Evolutionary conservation across 2,329 filamentous ascomycete genomes (phyloP).

Genomic region (Juglanconis sp.): DNA sequence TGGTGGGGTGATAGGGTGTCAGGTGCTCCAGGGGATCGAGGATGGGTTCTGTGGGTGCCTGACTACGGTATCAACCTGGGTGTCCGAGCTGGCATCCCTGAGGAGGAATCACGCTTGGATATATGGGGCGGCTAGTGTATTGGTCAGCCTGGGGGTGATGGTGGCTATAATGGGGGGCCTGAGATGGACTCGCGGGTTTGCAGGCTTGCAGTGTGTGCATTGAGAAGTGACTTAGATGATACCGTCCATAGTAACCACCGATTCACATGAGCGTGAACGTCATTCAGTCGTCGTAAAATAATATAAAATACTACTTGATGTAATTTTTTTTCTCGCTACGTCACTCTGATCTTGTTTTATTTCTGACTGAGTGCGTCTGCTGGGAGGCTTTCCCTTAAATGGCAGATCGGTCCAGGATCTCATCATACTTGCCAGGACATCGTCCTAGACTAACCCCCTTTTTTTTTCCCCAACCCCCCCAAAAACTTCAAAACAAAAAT

Average conservation of each 20-base stretch:
- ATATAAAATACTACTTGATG: too few species aligned
- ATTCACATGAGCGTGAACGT: not conserved
- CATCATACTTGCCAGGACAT: too few species aligned
- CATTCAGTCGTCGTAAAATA: too few species aligned
- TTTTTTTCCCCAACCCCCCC: too few species aligned
- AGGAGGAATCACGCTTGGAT: slow-evolving; percentile 55
- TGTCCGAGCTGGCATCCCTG: slow-evolving; percentile 55
- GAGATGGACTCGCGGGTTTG: slow-evolving; percentile 64
- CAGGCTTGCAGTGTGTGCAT: slow-evolving; percentile 35
- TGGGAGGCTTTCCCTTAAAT: too few species aligned
- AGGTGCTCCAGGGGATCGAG: slow-evolving; percentile 59
- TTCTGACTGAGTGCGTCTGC: too few species aligned
- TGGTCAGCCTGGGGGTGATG: slow-evolving; percentile 55
- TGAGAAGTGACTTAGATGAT: slow-evolving; percentile 6
- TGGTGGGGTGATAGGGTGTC: slow-evolving; percentile 56
- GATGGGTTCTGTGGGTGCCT: slow-evolving; percentile 67
- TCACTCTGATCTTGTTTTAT: too few species aligned
- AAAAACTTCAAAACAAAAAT: too few species aligned
- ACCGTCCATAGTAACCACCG: not conserved
- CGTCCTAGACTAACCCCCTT: too few species aligned
- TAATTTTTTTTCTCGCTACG: too few species aligned
- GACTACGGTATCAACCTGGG: slow-evolving; percentile 67
- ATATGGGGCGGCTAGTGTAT: slow-evolving; percentile 63
- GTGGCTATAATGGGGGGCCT: slow-evolving; percentile 73
- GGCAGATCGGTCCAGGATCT: too few species aligned